Base-by-base conservation (phyloP, 1,284 basidiomycete genomes). In the Ustilago nuda region DNA sequence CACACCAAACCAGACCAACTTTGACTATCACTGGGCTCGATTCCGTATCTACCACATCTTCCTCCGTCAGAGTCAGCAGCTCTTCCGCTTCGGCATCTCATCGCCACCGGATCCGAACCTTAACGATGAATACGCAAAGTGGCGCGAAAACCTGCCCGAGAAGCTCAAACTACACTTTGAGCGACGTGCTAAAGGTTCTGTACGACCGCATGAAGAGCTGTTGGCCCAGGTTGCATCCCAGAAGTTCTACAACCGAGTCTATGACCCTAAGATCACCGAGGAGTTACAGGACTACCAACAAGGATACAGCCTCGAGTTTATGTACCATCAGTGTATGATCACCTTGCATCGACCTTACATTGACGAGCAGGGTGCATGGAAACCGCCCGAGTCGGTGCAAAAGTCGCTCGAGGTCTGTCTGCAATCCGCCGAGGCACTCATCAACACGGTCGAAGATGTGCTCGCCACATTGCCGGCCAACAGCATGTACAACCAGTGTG, bases 311-410 rank as follows among this genome's bases (percentile, higher is more conserved):
- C 71, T 82, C 36, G 69, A 76, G 62, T 72, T 82, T 54, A 69
- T 75, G 65, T 81, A 70, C 54, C 67, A 71, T n/a, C 77, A 73
- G 54, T 71, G 71, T 54, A 73, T 72, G 66, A 78, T 80, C 37
- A 70, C 73, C 13, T 67, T 82, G 45, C 80, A 80, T 56, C 57
- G 81, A 37, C 81, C 79, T 17, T 78, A 81, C 63, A 67, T 76
- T 41, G 80, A 81, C 60, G 79, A 73, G 64, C 68, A 69, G n/a
- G 74, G 77, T 27, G 67, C 72, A 1, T 78, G 79, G 73, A 75
- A 68, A 52, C 72, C 72, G 48, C 72, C 76, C 53, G 74, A 76
- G 65, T 72, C 69, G 64, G 76, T 76, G 37, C 72, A 76, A 56
- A 75, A 75, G 60, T 72, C 64, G 62, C 72, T 80, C 56, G 76